These are phyloP conservation scores for Vitis rupestris DNA, from an alignment of 164 flowering plant species.

Conservation along the genomic window DNA sequence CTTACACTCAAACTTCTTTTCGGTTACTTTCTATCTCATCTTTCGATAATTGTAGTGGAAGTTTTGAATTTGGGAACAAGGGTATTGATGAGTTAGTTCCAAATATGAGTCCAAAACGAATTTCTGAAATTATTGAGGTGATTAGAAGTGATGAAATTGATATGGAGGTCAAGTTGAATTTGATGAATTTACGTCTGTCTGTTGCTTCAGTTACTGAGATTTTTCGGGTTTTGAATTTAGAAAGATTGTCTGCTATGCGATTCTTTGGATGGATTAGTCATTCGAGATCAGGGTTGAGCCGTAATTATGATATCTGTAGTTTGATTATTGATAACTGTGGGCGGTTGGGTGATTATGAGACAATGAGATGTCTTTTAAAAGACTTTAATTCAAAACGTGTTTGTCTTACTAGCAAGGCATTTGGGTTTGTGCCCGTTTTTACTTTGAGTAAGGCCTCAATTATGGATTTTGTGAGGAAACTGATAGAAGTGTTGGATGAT, in stretches of 20 bases:
- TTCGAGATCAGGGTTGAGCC: conserved; percentile 7
- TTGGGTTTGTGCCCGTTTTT: conserved; percentile 35
- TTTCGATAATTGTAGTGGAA: background rate
- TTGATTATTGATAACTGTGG: conserved; percentile 53
- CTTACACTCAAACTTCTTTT: background rate
- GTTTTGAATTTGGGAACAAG: background rate
- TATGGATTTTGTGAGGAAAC: conserved; percentile 21
- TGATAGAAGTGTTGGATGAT: conserved; percentile 34
- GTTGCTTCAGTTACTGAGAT: conserved; percentile 21
- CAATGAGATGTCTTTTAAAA: conserved; percentile 36
- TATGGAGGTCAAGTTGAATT: conserved; percentile 34
- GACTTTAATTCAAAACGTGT: conserved; percentile 31
- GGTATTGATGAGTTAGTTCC: background rate
- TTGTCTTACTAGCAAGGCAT: conserved; percentile 47
- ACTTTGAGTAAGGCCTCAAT: conserved; percentile 8
- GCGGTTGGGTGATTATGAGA: conserved; percentile 36
- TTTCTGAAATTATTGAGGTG: conserved; percentile 32
- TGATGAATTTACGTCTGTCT: conserved; percentile 23
- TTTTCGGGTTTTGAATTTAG: conserved; percentile 33
- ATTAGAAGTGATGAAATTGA: conserved; percentile 28
- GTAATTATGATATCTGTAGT: conserved; percentile 45
- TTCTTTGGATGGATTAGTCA: conserved; percentile 52
- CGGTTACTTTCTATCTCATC: conserved; percentile 17
- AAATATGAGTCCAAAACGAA: conserved; percentile 7
- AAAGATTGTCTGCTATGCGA: conserved; percentile 43